These are phyloP conservation scores for Phytomonas sp. DNA, from an alignment of 208 protist genomes.

Conservation along the genomic window DNA sequence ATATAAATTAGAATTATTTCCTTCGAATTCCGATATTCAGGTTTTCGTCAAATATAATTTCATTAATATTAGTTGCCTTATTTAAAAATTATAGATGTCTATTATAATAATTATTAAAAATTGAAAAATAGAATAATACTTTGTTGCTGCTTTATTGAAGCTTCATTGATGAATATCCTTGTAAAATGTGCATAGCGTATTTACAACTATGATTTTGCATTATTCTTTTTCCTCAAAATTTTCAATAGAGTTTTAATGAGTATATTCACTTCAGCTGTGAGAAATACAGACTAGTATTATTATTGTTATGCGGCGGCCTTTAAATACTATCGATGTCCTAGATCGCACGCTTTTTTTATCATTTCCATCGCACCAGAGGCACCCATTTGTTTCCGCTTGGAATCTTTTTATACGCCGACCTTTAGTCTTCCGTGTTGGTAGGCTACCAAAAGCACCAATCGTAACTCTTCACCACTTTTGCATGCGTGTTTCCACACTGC, in stretches of 20 bases:
- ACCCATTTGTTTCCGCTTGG: background rate
- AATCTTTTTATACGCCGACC: background rate
- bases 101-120: background rate
- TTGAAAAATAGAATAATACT: background rate
- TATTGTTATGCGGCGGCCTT: background rate
- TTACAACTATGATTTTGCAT: background rate
- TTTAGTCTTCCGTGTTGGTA: background rate
- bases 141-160: background rate
- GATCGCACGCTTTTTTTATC: background rate
- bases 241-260: background rate
- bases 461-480: background rate
- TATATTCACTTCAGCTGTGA: background rate
- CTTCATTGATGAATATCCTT: background rate
- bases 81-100: background rate
- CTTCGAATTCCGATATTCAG: background rate
- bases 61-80: background rate
- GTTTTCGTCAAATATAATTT: background rate
- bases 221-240: background rate
- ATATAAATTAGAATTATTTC: slow-evolving; percentile 8
- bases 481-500: background rate
- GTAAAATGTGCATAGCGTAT: background rate
- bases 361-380: background rate
- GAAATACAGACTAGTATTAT: background rate
- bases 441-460: background rate
- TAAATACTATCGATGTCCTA: background rate